A percentile compares a stretch with the other conserved stretches of the same genome.
Evolutionary conservation across 257 asterid genomes (phyloP).

Genomic region (Plantago ovata): DNA sequence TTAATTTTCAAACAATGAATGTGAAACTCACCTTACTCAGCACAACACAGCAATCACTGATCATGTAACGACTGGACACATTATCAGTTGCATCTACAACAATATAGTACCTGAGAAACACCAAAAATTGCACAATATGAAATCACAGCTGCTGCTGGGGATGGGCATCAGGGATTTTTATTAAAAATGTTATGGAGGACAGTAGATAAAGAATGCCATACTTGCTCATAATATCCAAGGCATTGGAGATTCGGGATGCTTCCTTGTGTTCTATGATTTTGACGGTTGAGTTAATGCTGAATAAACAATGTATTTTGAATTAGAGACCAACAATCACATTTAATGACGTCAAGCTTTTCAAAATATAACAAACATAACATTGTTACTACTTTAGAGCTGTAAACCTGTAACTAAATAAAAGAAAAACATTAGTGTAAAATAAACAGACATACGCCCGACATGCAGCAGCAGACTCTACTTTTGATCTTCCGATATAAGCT

Average conservation of each 20-base stretch:
- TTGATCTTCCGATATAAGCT: conserved; percentile 84
- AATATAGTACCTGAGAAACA: conserved; percentile 64
- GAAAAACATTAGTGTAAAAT: conserved; percentile 1
- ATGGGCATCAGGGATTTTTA: too few species aligned
- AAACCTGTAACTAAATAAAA: neutral
- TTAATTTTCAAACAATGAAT: conserved; percentile 9
- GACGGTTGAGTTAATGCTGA: conserved; percentile 77
- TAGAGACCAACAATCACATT: conserved; percentile 5
- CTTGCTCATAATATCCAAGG: conserved; percentile 75
- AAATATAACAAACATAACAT: too few species aligned
- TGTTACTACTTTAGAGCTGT: neutral
- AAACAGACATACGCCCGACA: conserved; percentile 68
- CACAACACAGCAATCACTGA: conserved; percentile 87
- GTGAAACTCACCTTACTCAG: conserved; percentile 78
- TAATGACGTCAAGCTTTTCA: too few species aligned
- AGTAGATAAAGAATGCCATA: conserved; percentile 25
- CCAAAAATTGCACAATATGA: conserved; percentile 22
- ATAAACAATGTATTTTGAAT: conserved; percentile 18
- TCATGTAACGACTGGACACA: conserved; percentile 95
- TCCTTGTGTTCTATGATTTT: conserved; percentile 82
- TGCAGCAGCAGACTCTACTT: conserved; percentile 98
- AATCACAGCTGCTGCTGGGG: neutral
- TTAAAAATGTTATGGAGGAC: neutral
- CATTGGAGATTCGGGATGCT: conserved; percentile 79
- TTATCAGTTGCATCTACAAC: conserved; percentile 98